phyloP scores from a whole-genome alignment of 177 flowering plant species.

The Vitis hybrid region DNA sequence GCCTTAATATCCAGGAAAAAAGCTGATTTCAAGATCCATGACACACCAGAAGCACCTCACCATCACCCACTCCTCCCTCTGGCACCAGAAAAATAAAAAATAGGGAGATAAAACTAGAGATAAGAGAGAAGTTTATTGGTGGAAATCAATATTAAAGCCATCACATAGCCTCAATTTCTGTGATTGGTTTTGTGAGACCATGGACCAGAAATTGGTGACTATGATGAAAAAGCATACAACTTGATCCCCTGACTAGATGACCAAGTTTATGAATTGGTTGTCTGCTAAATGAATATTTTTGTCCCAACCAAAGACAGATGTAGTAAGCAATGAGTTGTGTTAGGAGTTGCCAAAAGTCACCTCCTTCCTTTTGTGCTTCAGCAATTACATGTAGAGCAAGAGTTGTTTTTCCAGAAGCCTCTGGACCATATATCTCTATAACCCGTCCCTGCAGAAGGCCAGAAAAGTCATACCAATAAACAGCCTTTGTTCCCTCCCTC shows the following conservation, averaged over 20 bases:
- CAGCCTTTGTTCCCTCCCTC: no score
- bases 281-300: no score
- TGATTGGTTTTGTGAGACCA: background rate
- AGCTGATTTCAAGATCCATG: background rate
- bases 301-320: no score
- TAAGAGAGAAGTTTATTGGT: background rate
- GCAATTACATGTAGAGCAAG: constrained; percentile 73
- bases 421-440: constrained; percentile 94
- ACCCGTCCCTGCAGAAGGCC: constrained; percentile 74
- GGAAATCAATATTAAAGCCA: background rate
- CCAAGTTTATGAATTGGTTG: no score
- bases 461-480: background rate
- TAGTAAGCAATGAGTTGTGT: no score
- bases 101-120: background rate
- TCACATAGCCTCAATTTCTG: background rate
- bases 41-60: background rate
- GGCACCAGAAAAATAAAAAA: background rate
- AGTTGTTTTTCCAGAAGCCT: constrained; percentile 96
- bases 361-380: constrained; percentile 80
- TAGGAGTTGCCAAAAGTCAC: constrained; percentile 26
- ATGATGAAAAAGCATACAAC: no score
- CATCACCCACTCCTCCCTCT: no score
- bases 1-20: background rate
- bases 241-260: no score
- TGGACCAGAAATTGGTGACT: background rate